Evolutionary conservation across 371 early-diverging fungal species (phyloP).

Genomic region (Mortierella sp.): DNA sequence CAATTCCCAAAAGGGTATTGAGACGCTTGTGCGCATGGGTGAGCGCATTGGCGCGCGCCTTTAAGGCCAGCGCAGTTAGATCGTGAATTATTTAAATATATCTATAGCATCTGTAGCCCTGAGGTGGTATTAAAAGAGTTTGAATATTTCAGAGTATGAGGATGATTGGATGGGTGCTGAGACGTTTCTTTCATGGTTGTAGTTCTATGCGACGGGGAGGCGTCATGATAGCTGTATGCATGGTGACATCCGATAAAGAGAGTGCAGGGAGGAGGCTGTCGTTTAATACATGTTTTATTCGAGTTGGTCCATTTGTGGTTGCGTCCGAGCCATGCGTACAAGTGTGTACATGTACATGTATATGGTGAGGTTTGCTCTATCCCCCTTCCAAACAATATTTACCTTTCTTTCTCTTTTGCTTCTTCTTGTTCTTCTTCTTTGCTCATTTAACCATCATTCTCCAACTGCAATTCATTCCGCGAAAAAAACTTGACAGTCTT

Average conservation of each 20-base stretch:
- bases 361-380: background rate
- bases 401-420: background rate
- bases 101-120: background rate
- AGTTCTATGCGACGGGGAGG: background rate
- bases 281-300: too few relatives aligned
- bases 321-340: background rate
- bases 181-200: too few relatives aligned
- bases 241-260: background rate
- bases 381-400: background rate
- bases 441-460: too few relatives aligned
- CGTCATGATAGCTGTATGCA: background rate
- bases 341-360: background rate
- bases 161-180: too few relatives aligned
- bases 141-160: too few relatives aligned
- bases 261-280: background rate
- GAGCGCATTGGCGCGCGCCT: constrained; percentile 56
- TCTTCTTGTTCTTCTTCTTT: background rate
- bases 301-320: background rate
- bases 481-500: background rate
- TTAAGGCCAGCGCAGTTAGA: background rate
- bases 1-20: constrained; percentile 65
- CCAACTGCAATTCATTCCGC: background rate
- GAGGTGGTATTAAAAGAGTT: background rate
- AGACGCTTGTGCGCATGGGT: constrained; percentile 66
- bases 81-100: background rate